These are phyloP conservation scores for Penicillium sp. DNA, from an alignment of 2,329 filamentous ascomycete genomes.

Conservation along the genomic window DNA sequence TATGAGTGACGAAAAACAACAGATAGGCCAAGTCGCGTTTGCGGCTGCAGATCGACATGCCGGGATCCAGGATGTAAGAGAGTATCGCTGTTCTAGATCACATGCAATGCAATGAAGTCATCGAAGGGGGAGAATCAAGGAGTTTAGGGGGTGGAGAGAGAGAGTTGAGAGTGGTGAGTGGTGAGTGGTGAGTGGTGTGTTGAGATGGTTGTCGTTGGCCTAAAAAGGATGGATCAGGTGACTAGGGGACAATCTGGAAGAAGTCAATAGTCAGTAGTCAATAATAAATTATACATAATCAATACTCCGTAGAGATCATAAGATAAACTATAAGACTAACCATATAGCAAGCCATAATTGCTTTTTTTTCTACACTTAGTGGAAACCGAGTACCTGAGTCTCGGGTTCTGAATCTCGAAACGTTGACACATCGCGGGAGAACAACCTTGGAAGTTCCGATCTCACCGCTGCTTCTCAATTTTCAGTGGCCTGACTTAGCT, in stretches of 20 bases:
- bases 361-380: background rate
- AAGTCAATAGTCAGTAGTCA: background rate
- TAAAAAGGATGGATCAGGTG: conserved; percentile 2
- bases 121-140: background rate
- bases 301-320: background rate
- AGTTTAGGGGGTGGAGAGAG: conserved; percentile 2
- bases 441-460: background rate
- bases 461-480: conserved; percentile 1
- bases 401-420: background rate
- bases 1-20: conserved; percentile 61
- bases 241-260: conserved; percentile 4
- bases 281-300: background rate
- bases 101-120: background rate
- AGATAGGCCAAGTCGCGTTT: conserved; percentile 48
- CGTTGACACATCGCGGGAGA: background rate
- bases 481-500: background rate
- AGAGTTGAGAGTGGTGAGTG: background rate
- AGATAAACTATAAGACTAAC: background rate
- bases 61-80: background rate
- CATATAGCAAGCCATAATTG: background rate
- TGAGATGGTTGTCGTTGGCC: background rate
- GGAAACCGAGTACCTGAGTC: background rate
- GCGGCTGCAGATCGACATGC: conserved; percentile 19
- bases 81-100: conserved; percentile 4
- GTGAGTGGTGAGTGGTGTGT: background rate